Base-by-base conservation (phyloP, 257 asterid genomes). In the Penstemon newberryi region DNA sequence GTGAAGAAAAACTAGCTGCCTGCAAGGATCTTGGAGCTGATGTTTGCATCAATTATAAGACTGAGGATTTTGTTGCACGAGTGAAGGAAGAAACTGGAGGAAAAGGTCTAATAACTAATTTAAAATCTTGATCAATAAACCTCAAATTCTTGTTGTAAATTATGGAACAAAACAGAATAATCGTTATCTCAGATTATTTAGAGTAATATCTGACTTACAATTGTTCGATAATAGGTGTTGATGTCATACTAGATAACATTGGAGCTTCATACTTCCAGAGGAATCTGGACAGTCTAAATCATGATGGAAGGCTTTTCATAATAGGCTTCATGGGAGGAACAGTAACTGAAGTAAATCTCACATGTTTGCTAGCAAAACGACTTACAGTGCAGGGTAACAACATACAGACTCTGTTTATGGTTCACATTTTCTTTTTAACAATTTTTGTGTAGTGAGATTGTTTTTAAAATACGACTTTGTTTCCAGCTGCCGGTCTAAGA, bases 21-120 rank as follows among this genome's bases (percentile, higher is more conserved):
- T 91, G 99, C 89, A 91, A 84, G 85, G 88, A 82, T 45, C 95
- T 94, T 6, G 99, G 99, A 63, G 97, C 97, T 45, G 95, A 91
- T 75, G 95, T 91, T 78, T 86, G 96, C 85, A 94, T 94, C 82
- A 94, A 90, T 75, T 94, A 94, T 80, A 94, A 86, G 81, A 87
- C 96, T 4, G 87, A 90, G 80, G 99, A 93, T 78, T 93, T 94
- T 74, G 96, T 84, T 73, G 76, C 88, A 3, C 90, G 99, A 18
- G 86, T 93, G 60, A 88, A 88, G 81, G 92, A 87, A 87, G 97
- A 93, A 85, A 90, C 99, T 4, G 91, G 89, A 64, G 99, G 97
- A 57, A 85, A 87, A 83, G 97, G 98, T 89, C 43, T 1, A 60
- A 40, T 38, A 36, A 13, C 55, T 42, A 8, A 53, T 41, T 42